Evolutionary conservation across 495 filamentous ascomycete genomes (phyloP).

Genomic region (Parachaetomium inaequale): DNA sequence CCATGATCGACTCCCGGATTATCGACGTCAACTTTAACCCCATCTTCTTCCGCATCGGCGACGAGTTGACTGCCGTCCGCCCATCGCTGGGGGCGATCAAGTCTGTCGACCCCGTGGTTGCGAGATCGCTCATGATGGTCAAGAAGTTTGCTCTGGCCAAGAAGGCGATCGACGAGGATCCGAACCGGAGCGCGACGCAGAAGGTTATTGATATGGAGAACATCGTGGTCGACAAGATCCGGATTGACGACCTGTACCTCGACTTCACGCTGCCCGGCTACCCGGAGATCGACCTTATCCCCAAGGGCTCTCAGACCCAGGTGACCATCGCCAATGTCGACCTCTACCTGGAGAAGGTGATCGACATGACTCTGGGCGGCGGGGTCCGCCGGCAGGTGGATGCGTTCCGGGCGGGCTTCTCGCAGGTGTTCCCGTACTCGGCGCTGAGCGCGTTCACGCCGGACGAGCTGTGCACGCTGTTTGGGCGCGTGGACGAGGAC

Average conservation of each 20-base stretch:
- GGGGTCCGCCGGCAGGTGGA: constrained; percentile 88
- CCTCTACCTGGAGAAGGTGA: constrained; percentile 80
- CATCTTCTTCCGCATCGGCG: constrained; percentile 92
- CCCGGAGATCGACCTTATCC: constrained; percentile 77
- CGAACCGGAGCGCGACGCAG: constrained; percentile 56
- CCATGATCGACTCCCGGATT: constrained; percentile 97
- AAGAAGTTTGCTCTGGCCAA: constrained; percentile 84
- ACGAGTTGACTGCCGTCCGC: constrained; percentile 65
- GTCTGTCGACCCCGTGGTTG: constrained; percentile 81
- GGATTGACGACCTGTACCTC: constrained; percentile 80
- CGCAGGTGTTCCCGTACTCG: constrained; percentile 92
- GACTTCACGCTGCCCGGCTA: constrained; percentile 97
- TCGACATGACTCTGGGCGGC: constrained; percentile 83
- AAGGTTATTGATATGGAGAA: constrained; percentile 65
- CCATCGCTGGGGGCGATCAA: constrained; percentile 92
- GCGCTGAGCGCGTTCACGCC: constrained; percentile 93
- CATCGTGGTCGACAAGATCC: constrained; percentile 67
- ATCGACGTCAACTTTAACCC: constrained; percentile 98
- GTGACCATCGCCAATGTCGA: constrained; percentile 90
- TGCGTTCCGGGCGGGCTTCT: constrained; percentile 88
- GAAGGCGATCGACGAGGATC: constrained; percentile 71
- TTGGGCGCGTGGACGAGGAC: constrained; percentile 91
- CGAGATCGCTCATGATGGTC: constrained; percentile 78
- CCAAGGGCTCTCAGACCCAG: constrained; percentile 64
- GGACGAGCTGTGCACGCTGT: constrained; percentile 92